phyloP scores from a whole-genome alignment of 169 alveolate genomes.

The Besnoitia besnoiti region DNA sequence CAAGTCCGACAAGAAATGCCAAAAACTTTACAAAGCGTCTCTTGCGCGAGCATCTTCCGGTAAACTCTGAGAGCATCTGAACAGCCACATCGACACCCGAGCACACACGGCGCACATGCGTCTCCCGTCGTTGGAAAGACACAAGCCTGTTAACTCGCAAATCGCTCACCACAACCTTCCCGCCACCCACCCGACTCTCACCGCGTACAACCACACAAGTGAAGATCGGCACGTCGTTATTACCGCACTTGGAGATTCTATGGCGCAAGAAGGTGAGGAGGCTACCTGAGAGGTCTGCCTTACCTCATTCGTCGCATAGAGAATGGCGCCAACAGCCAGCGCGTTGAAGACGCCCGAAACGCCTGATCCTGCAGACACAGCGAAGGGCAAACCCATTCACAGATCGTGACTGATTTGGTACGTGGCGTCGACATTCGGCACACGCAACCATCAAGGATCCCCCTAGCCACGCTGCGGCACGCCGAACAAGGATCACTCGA shows the following conservation, averaged over 20 bases:
- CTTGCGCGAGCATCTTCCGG: slow-evolving; percentile 12
- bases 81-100: background rate
- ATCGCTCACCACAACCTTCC: no score
- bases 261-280: no score
- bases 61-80: slow-evolving; percentile 57
- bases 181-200: no score
- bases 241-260: no score
- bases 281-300: background rate
- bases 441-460: no score
- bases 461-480: no score
- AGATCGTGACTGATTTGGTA: background rate
- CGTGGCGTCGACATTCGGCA: background rate
- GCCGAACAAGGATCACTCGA: no score
- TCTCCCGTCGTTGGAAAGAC: no score
- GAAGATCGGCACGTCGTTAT: no score
- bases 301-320: slow-evolving; percentile 58
- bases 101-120: no score
- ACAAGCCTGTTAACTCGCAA: no score
- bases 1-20: slow-evolving; percentile 40
- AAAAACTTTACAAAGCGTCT: slow-evolving; percentile 32
- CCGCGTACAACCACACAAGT: no score
- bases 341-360: slow-evolving; percentile 59
- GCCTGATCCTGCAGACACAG: slow-evolving; percentile 25
- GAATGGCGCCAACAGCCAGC: slow-evolving; percentile 55
- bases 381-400: background rate